Base-by-base conservation (phyloP, 176 grass and related monocot genomes). In the Alloteropsis semialata region DNA sequence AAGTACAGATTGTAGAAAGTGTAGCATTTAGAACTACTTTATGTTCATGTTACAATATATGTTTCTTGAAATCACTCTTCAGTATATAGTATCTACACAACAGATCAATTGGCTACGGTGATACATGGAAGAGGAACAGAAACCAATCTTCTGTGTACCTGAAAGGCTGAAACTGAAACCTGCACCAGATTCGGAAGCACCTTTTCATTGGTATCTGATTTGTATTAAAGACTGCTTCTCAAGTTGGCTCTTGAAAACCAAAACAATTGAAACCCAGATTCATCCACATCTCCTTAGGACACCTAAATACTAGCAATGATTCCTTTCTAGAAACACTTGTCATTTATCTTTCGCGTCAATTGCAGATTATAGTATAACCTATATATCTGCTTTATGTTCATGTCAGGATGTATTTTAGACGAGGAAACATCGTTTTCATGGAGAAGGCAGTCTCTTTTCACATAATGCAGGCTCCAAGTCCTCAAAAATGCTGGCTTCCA, bases 371-470 rank as follows among this genome's bases (percentile, higher is more conserved):
- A 69, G 63, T 39, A 69, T 41, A 55, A 41, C n/a, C 19, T 71
- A 58, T 70, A 28, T 21, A 30, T 33, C 33, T 79, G 59, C 32
- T 72, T 79, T 86, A 72, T 32, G 66, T 62, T 79, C 42, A 72
- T 81, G 87, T 69, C 54, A 71, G 53, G 70, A 44, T 39, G 63
- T 85, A 89, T 85, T 77, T 85, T 81, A 37, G 54, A 85, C 63
- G 54, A 81, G 82, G 76, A 89, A 88, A 84, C 87, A 80, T 89
- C 50, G 9, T 58, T 75, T 80, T 80, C 81, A 9, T 21, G 38
- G 27, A 74, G 67, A 74, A 65, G 49, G 50, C 55, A 33, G 41
- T 68, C 24, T 80, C 51, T 70, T 60, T 76, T 29, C 51, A 25
- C 49, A 69, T 8, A 75, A 53, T 65, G 70, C 24, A 15, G n/a